These are phyloP conservation scores for Talaromyces sp. DNA, from an alignment of 2,329 filamentous ascomycete species.

Conservation along the genomic window DNA sequence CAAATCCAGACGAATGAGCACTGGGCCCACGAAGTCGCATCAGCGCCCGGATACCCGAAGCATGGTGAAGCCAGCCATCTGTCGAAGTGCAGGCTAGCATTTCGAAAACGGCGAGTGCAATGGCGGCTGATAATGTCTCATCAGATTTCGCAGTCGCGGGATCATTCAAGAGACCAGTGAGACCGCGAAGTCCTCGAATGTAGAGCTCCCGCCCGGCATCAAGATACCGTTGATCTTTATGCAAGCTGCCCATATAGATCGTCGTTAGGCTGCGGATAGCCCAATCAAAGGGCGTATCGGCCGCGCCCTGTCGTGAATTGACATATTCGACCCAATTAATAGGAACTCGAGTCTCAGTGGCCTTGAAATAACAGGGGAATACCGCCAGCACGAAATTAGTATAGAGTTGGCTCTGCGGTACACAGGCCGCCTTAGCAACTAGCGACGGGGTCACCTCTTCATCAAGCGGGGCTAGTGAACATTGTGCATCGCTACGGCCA, in stretches of 20 bases:
- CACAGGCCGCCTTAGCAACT: slow-evolving; percentile 26
- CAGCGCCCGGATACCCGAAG: slow-evolving; percentile 36
- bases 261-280: slow-evolving; percentile 23
- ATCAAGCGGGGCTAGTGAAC: slow-evolving; percentile 21
- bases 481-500: slow-evolving; percentile 3
- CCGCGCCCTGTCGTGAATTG: slow-evolving; percentile 15
- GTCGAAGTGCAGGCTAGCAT: slow-evolving; percentile 40
- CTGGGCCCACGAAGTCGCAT: slow-evolving; percentile 26
- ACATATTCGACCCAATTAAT: slow-evolving; percentile 35
- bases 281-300: slow-evolving; percentile 25
- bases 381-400: slow-evolving; percentile 31
- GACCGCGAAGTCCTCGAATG: no score
- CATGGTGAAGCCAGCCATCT: slow-evolving; percentile 42
- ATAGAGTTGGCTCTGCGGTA: slow-evolving; percentile 31
- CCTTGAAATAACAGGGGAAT: slow-evolving; percentile 33
- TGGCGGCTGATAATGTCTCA: slow-evolving; percentile 38
- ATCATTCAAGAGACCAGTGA: slow-evolving; percentile 26
- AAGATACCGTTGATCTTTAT: slow-evolving; percentile 21
- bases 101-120: slow-evolving; percentile 41
- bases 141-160: slow-evolving; percentile 25
- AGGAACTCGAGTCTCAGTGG: slow-evolving; percentile 29
- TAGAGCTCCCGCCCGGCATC: slow-evolving; percentile 25
- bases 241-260: slow-evolving; percentile 21
- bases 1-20: no score
- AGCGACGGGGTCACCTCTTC: slow-evolving; percentile 31